Conservation (phyloP, 768 basidiomycete species). For the Leccinellum rugosiceps region DNA sequence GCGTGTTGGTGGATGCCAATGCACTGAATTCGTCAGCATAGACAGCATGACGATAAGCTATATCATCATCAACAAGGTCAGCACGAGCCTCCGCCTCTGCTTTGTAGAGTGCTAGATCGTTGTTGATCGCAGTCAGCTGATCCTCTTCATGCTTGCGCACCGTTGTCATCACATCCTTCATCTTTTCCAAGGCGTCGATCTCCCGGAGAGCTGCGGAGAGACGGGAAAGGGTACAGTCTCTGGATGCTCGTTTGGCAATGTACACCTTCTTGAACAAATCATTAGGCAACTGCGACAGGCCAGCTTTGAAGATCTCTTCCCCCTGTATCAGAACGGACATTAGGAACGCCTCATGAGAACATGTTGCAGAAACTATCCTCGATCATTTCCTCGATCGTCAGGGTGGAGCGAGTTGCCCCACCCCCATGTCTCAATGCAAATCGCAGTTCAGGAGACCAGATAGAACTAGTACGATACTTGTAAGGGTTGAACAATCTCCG, state of each 20-base stretch:
- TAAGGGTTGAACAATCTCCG: background rate
- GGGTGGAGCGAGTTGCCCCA: background rate
- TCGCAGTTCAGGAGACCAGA: background rate
- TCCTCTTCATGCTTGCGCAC: background rate
- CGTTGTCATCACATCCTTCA: background rate
- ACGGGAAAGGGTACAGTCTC: background rate
- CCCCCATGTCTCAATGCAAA: background rate
- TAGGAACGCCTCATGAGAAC: background rate
- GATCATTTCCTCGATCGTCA: background rate
- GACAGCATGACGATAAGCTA: background rate
- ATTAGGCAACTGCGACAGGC: background rate
- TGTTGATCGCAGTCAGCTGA: background rate
- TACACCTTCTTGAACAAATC: background rate
- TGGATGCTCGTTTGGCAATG: background rate
- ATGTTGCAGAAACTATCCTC: background rate
- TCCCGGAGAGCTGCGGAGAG: background rate
- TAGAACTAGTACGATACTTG: background rate
- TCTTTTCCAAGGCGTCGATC: background rate
- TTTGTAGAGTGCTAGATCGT: background rate
- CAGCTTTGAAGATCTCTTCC: background rate
- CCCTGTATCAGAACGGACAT: background rate
- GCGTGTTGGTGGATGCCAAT: background rate
- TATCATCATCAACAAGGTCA: background rate
- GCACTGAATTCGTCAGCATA: background rate
- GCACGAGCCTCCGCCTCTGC: background rate